phyloP scores from a whole-genome alignment of 2,329 filamentous ascomycete genomes.

The Penicillium sp. region DNA sequence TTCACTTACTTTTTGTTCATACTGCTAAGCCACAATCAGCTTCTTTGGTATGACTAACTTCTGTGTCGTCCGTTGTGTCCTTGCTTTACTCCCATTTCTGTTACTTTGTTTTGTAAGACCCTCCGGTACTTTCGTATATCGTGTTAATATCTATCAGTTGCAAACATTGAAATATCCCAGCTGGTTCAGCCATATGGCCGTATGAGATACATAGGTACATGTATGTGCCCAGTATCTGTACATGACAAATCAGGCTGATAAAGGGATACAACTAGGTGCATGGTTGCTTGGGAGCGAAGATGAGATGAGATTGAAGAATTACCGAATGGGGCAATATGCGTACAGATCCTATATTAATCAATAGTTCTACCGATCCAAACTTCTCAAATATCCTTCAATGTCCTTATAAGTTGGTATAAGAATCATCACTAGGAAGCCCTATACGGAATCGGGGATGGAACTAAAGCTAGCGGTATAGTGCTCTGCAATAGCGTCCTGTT shows the following conservation, averaged over 20 bases:
- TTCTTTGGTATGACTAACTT: neutral
- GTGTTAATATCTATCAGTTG: neutral
- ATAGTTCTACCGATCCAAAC: neutral
- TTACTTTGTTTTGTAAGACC: neutral
- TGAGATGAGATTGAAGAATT: neutral
- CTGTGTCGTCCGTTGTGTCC: neutral
- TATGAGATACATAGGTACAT: neutral
- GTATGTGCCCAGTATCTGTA: neutral
- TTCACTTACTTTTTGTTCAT: neutral
- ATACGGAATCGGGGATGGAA: accelerated
- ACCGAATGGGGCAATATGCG: neutral
- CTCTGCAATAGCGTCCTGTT: neutral
- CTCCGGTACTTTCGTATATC: neutral
- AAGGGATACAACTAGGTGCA: neutral
- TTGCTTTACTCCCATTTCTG: too few species aligned
- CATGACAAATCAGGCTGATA: neutral
- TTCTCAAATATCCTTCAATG: neutral
- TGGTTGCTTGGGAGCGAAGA: neutral
- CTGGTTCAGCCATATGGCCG: neutral
- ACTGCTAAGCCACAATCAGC: neutral
- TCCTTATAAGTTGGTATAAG: neutral
- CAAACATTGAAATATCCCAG: neutral
- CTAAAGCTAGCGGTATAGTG: neutral
- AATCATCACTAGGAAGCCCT: neutral
- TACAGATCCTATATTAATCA: neutral